These are phyloP conservation scores for Setomelanomma holmii DNA, from an alignment of 2,329 filamentous ascomycete species.

Conservation along the genomic window DNA sequence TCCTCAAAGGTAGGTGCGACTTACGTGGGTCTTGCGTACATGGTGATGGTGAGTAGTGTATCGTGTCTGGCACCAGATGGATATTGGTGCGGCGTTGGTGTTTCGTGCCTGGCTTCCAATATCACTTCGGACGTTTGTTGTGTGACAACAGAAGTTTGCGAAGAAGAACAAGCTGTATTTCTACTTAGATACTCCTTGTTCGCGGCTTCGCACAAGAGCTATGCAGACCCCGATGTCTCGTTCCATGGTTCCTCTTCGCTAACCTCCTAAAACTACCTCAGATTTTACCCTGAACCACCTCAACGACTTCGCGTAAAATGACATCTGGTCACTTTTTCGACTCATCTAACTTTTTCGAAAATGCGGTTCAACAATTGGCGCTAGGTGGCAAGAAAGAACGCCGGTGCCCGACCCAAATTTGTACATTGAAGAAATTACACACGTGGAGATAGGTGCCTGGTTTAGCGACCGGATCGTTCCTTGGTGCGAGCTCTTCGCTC, in stretches of 20 bases:
- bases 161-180: background rate
- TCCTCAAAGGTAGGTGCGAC: too few species aligned
- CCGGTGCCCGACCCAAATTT: background rate
- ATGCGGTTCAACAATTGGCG: background rate
- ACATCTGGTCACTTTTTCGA: background rate
- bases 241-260: too few species aligned
- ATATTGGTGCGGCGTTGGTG: background rate
- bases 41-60: too few species aligned
- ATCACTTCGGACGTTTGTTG: background rate
- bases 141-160: background rate
- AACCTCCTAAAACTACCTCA: too few species aligned
- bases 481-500: slow-evolving; percentile 41
- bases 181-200: too few species aligned
- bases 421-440: background rate
- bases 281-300: background rate
- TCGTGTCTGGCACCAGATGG: too few species aligned
- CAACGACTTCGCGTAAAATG: background rate
- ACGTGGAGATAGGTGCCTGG: background rate
- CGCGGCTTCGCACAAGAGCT: too few species aligned
- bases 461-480: slow-evolving; percentile 36
- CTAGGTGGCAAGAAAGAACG: background rate
- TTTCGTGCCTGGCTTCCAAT: background rate
- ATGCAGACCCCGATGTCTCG: too few species aligned
- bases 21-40: too few species aligned
- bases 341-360: background rate